phyloP scores from a whole-genome alignment of 306 rosid genomes.

The Dryas drummondii region DNA sequence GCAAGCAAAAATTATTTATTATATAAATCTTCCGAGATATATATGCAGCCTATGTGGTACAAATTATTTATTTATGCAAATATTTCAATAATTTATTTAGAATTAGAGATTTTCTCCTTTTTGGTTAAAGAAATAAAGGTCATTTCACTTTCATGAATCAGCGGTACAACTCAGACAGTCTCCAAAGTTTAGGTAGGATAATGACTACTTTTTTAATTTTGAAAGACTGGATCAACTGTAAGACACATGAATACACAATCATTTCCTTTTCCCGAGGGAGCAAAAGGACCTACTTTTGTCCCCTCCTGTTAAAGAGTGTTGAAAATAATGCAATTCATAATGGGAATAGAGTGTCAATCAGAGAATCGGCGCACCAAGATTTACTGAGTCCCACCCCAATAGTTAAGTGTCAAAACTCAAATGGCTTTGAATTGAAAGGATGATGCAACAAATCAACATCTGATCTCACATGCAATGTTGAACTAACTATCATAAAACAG shows the following conservation, averaged over 20 bases:
- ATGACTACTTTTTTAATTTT: conserved; percentile 20
- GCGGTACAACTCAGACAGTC: conserved; percentile 26
- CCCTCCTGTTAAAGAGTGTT: conserved; percentile 22
- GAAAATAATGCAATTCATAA: conserved; percentile 22
- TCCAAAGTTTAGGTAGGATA: conserved; percentile 39
- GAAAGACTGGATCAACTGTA: conserved; percentile 11
- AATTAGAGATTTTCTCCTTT: background rate
- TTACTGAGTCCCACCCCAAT: conserved; percentile 20
- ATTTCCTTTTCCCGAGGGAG: conserved; percentile 22
- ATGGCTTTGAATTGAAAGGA: background rate
- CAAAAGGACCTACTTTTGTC: conserved; percentile 49
- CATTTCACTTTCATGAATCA: conserved; percentile 15
- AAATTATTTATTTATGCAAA: background rate
- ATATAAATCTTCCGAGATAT: background rate
- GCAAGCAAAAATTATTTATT: background rate
- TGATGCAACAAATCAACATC: conserved; percentile 14
- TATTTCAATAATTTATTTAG: background rate
- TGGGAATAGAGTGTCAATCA: conserved; percentile 19
- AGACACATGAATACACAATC: conserved; percentile 25
- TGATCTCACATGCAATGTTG: conserved; percentile 2
- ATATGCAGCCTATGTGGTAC: too few species aligned
- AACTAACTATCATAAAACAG: background rate
- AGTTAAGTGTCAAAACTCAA: background rate
- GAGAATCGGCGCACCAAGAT: conserved; percentile 23
- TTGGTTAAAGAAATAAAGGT: background rate